phyloP scores from a whole-genome alignment of 2,329 filamentous ascomycete species.

The Penicillium digitatum region DNA sequence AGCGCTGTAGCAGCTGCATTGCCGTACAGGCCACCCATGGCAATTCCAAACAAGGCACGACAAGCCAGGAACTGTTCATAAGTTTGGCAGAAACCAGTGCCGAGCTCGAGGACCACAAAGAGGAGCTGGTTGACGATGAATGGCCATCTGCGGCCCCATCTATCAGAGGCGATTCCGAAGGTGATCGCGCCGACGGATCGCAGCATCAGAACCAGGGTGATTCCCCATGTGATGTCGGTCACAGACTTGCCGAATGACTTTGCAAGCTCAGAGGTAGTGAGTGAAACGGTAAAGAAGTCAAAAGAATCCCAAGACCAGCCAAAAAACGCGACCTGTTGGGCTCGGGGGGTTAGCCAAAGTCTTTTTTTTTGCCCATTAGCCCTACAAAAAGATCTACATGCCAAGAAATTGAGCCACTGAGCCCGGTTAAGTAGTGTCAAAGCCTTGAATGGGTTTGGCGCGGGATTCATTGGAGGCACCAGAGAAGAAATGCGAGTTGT shows the following conservation, averaged over 20 bases:
- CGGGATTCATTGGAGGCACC: slow-evolving; percentile 53
- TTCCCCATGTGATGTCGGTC: slow-evolving; percentile 59
- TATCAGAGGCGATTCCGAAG: slow-evolving; percentile 52
- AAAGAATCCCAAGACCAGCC: slow-evolving; percentile 57
- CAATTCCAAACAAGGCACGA: slow-evolving; percentile 59
- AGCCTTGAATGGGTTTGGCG: slow-evolving; percentile 53
- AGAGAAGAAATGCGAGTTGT: slow-evolving; percentile 53
- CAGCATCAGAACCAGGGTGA: slow-evolving; percentile 58
- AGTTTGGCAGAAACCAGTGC: slow-evolving; percentile 56
- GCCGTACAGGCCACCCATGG: slow-evolving; percentile 62
- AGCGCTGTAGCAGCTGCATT: slow-evolving; percentile 60
- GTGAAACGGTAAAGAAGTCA: slow-evolving; percentile 60
- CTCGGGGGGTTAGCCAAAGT: slow-evolving; percentile 5
- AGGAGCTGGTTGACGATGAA: slow-evolving; percentile 59
- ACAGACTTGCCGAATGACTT: slow-evolving; percentile 52
- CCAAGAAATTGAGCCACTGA: slow-evolving; percentile 58
- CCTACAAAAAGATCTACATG: slow-evolving; percentile 17
- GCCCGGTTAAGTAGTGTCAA: slow-evolving; percentile 51
- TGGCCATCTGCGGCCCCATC: slow-evolving; percentile 56
- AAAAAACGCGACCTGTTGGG: slow-evolving; percentile 37
- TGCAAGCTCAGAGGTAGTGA: slow-evolving; percentile 54
- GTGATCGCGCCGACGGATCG: slow-evolving; percentile 56
- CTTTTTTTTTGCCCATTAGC: not conserved
- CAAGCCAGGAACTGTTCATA: slow-evolving; percentile 58
- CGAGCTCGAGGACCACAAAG: slow-evolving; percentile 59